These are phyloP conservation scores for Panicum hallii DNA, from an alignment of 202 grass and related monocot species.

Conservation along the genomic window DNA sequence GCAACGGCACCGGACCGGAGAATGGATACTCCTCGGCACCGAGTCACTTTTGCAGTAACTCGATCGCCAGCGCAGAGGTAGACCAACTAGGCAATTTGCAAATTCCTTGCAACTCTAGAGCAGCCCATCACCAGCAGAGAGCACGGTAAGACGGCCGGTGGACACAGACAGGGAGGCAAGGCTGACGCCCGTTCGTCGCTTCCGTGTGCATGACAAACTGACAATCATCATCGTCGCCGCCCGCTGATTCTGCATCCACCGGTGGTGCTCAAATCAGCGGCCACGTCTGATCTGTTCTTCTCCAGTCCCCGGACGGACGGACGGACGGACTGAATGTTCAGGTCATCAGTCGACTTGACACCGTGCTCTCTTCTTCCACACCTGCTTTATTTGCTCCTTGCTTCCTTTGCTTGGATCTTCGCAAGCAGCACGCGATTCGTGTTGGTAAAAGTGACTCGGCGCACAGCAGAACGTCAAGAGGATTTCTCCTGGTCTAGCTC, in stretches of 20 bases:
- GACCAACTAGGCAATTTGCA: background rate
- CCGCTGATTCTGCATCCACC: background rate
- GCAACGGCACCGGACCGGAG: background rate
- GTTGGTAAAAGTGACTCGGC: no score
- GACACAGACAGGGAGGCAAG: background rate
- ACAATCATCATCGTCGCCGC: background rate
- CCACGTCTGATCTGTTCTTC: background rate
- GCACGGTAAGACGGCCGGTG: background rate
- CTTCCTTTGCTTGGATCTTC: background rate
- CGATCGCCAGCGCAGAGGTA: background rate
- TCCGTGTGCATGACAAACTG: background rate
- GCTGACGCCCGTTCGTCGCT: background rate
- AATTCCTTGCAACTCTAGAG: background rate
- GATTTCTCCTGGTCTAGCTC: conserved; percentile 10
- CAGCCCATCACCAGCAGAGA: background rate
- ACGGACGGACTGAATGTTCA: background rate
- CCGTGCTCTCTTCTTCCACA: no score
- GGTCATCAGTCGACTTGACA: background rate
- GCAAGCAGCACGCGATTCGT: background rate
- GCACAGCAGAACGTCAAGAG: background rate
- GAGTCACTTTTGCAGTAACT: background rate
- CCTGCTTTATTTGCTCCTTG: background rate
- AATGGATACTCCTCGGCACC: background rate
- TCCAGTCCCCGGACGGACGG: background rate
- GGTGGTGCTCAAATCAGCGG: conserved; percentile 1